Evolutionary conservation across 2,329 filamentous ascomycete species (phyloP).

Genomic region (Penicillium sp.): DNA sequence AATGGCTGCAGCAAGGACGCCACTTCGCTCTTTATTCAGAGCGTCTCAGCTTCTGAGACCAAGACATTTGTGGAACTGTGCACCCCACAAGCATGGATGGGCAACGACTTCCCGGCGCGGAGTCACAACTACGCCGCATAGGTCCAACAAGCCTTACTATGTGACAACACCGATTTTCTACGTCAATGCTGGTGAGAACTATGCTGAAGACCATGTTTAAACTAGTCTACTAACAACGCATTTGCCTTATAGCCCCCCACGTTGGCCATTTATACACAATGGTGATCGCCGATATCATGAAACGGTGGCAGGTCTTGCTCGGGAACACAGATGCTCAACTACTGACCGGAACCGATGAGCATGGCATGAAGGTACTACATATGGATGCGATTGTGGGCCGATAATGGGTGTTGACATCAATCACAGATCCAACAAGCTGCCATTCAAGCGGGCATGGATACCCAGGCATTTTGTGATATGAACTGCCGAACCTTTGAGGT

Average conservation of each 20-base stretch:
- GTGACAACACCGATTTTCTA: conserved; percentile 98
- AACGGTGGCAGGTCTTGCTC: conserved; percentile 81
- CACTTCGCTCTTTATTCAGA: conserved; percentile 33
- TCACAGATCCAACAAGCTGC: conserved; percentile 77
- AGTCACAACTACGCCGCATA: conserved; percentile 30
- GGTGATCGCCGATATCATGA: conserved; percentile 84
- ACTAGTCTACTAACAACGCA: background rate
- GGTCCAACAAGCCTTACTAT: conserved; percentile 76
- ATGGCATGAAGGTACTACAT: conserved; percentile 74
- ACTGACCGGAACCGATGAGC: conserved; percentile 92
- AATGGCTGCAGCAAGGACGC: conserved; percentile 30
- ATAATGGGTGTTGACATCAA: conserved; percentile 15
- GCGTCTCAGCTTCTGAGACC: conserved; percentile 26
- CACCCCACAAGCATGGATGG: conserved; percentile 26
- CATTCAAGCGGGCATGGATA: conserved; percentile 63
- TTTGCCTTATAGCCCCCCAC: conserved; percentile 69
- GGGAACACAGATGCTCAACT: conserved; percentile 66
- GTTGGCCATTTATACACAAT: conserved; percentile 93
- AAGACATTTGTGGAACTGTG: conserved; percentile 31
- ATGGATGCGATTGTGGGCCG: background rate
- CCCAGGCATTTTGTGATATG: conserved; percentile 83
- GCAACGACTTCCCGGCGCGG: conserved; percentile 23
- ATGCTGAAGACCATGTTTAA: background rate
- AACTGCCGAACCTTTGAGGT: conserved; percentile 76
- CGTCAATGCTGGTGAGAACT: conserved; percentile 77